Percentiles rank a stretch among this genome's conserved stretches.
Evolutionary conservation across 1,139 yeast genomes (phyloP).

Genomic region (Pichia cactophila): DNA sequence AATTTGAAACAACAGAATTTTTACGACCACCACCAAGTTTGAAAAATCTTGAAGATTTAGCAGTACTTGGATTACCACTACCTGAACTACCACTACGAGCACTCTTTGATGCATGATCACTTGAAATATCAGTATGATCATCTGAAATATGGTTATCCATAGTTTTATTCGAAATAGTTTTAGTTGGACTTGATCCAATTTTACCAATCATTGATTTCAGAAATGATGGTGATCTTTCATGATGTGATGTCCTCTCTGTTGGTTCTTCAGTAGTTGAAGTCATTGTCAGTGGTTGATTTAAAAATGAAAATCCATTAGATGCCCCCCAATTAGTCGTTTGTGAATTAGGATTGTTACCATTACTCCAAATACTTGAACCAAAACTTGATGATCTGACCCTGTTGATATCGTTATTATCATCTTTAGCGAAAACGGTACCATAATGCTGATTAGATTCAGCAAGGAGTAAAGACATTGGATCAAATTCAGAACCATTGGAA

Average conservation of each 20-base stretch:
- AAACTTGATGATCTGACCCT: conserved; percentile 18
- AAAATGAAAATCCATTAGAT: conserved; percentile 9
- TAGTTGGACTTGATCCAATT: conserved; percentile 28
- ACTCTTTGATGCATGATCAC: not conserved
- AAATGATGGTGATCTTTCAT: conserved; percentile 24
- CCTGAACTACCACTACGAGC: not conserved
- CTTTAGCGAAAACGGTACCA: conserved; percentile 17
- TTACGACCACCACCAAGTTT: conserved; percentile 15
- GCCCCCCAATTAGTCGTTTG: conserved; percentile 1
- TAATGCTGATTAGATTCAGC: conserved; percentile 16
- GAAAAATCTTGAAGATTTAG: conserved; percentile 20
- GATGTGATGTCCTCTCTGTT: not conserved
- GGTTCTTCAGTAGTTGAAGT: conserved; percentile 1
- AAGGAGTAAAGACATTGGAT: conserved; percentile 7
- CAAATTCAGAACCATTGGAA: conserved; percentile 6
- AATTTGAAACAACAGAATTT: conserved; percentile 7
- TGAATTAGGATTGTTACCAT: conserved; percentile 8
- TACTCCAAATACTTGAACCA: conserved; percentile 29
- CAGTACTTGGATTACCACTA: not conserved
- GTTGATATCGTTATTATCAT: not conserved
- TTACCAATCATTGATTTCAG: conserved; percentile 24
- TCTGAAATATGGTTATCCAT: not conserved
- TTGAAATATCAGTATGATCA: not conserved
- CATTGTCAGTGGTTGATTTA: conserved; percentile 15
- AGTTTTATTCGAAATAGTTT: conserved; percentile 18